Base-by-base conservation (phyloP, 2,329 filamentous ascomycete genomes). In the Hymenoscyphus salicellus region DNA sequence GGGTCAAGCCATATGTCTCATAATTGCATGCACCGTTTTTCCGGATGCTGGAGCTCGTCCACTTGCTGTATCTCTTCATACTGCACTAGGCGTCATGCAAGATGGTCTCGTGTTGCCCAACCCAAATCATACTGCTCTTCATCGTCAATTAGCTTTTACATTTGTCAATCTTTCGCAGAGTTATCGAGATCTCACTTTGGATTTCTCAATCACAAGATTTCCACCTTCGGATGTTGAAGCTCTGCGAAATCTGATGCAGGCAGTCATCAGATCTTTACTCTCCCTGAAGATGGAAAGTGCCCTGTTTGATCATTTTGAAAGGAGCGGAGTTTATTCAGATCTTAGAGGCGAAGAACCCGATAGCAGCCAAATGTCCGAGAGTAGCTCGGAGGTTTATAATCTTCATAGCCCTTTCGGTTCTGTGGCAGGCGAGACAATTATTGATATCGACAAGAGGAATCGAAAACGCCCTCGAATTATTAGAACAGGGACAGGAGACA, bases 91-190 rank as follows among this genome's bases (percentile, higher is more conserved):
- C 10, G 75, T 79, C 5, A 82, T 85, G 79, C 75, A 75, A 66
- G 74, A 78, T 61, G 77, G 77, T 11, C 75, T 82, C 20, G 70
- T 72, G 8, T 70, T 81, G 20, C 77, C 79, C 2, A 74, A 76
- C 32, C 58, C 72, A 55, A 74, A 79, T 63, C 74, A 72, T 16
- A 65, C 75, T 11, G 71, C 67, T 43, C 72, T 77, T 66, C 79
- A 81, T 36, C 77, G 81, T 55, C 76, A 78, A 43, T 74, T 87
- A 20, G 79, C 81, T 4, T 79, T 79, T 65, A 79, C 80, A 0
- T 86, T 86, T 64, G 83, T 86, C 65, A 80, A 83, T 63, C 77
- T 87, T 62, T 86, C 84, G 16, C 78, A 84, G 66, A 81, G 81
- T 1, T 81, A 84, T 65, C 79, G 84, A 72, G 85, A 87, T 68